Conservation (phyloP, 2,329 filamentous ascomycete species). For the Aspergillus aculeatinus region DNA sequence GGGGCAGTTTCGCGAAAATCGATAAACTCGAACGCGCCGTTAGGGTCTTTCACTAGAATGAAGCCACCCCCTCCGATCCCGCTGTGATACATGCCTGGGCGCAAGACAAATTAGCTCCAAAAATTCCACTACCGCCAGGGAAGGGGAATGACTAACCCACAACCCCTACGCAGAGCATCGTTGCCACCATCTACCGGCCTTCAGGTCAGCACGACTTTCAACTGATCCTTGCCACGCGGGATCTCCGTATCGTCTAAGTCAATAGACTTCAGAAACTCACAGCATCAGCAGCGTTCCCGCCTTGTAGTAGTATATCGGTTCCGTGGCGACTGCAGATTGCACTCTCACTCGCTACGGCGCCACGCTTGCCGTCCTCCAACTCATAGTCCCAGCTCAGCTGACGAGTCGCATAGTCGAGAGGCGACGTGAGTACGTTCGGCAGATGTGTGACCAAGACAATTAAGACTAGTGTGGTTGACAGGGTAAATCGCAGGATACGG, state of each 20-base stretch:
- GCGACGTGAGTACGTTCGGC: constrained; percentile 23
- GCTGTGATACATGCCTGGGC: constrained; percentile 67
- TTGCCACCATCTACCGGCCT: constrained; percentile 59
- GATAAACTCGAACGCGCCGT: constrained; percentile 79
- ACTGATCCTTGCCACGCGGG: background rate
- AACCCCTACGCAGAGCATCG: constrained; percentile 72
- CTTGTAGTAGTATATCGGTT: constrained; percentile 59
- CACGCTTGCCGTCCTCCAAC: constrained; percentile 42
- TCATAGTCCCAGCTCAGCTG: constrained; percentile 5
- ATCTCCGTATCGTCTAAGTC: too few species aligned
- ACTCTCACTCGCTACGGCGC: constrained; percentile 71
- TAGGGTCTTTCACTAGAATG: constrained; percentile 70
- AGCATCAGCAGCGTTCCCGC: constrained; percentile 74
- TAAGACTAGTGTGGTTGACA: constrained; percentile 21
- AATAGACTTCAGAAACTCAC: constrained; percentile 33
- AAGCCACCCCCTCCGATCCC: constrained; percentile 92
- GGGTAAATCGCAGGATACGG: constrained; percentile 16
- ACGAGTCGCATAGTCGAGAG: constrained; percentile 17
- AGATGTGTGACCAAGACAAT: constrained; percentile 24
- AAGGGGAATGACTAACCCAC: constrained; percentile 48
- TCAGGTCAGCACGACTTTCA: background rate
- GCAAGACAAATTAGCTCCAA: background rate
- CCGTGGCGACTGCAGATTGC: constrained; percentile 69
- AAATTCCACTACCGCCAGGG: background rate
- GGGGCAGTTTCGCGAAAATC: constrained; percentile 91